Evolutionary conservation across 2,329 filamentous ascomycete genomes (phyloP).

Genomic region (Pestalotiopsis sp.): DNA sequence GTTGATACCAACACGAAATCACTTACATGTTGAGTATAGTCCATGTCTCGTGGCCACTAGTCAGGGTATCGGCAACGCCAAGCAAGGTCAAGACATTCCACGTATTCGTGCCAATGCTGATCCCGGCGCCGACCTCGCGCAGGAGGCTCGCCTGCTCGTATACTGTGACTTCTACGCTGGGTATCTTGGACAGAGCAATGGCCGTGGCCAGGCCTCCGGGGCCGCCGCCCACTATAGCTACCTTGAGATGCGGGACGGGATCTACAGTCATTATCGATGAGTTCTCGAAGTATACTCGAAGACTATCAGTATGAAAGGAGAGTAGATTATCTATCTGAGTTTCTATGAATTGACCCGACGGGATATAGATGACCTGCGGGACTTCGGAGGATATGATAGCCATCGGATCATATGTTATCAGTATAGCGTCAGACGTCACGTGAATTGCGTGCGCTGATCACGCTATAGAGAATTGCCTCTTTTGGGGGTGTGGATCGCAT

Average conservation of each 20-base stretch:
- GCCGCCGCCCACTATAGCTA: slow-evolving; percentile 28
- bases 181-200: slow-evolving; percentile 44
- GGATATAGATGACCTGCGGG: neutral
- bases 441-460: slow-evolving; percentile 27
- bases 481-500: neutral
- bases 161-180: slow-evolving; percentile 42
- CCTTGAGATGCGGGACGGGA: slow-evolving; percentile 19
- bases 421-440: slow-evolving; percentile 29
- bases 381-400: neutral
- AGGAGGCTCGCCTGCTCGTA: slow-evolving; percentile 48
- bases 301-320: neutral
- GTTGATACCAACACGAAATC: neutral
- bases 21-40: slow-evolving; percentile 27
- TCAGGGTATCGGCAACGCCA: slow-evolving; percentile 39
- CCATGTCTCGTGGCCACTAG: slow-evolving; percentile 28
- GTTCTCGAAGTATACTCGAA: neutral
- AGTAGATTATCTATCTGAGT: neutral
- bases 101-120: slow-evolving; percentile 46
- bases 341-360: neutral
- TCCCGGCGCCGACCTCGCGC: slow-evolving; percentile 50
- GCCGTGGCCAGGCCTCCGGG: slow-evolving; percentile 40
- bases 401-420: slow-evolving; percentile 9
- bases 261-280: slow-evolving; percentile 23
- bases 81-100: slow-evolving; percentile 50
- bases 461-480: neutral